Evolutionary conservation across 1,284 basidiomycete genomes (phyloP).

Genomic region (Cutaneotrichosporon sp.): DNA sequence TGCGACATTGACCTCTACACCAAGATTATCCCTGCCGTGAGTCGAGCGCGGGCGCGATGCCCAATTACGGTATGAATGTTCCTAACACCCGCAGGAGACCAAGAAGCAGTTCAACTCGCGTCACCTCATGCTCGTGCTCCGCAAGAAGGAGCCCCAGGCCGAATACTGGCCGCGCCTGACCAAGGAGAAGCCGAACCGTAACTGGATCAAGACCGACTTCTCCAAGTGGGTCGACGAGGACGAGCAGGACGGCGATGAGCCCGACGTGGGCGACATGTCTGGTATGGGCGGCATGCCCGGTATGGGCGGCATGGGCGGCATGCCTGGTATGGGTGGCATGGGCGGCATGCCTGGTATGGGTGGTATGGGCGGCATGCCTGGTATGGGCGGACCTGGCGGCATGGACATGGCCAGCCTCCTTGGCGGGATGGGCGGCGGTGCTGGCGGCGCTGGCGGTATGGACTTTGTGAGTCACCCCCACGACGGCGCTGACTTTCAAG

Average conservation of each 20-base stretch:
- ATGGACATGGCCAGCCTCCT: conserved; percentile 54
- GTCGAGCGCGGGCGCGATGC: conserved; percentile 21
- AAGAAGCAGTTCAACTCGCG: conserved; percentile 63
- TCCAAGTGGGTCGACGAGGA: conserved; percentile 93
- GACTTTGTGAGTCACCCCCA: conserved; percentile 32
- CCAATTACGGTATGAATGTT: not conserved
- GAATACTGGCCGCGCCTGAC: conserved; percentile 90
- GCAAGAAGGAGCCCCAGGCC: conserved; percentile 70
- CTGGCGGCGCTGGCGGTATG: conserved; percentile 56
- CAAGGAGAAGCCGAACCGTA: conserved; percentile 73
- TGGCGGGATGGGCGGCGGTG: conserved; percentile 27
- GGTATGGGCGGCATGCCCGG: conserved; percentile 49
- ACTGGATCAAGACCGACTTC: conserved; percentile 88
- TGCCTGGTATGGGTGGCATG: conserved; percentile 44
- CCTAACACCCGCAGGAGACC: conserved; percentile 59
- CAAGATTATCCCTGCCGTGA: conserved; percentile 71
- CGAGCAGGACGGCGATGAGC: conserved; percentile 69
- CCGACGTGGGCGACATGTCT: conserved; percentile 38
- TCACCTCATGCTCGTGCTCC: conserved; percentile 65
- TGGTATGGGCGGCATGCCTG: conserved; percentile 34
- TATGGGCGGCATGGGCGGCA: conserved; percentile 32
- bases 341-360: conserved; percentile 55
- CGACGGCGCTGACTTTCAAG: conserved; percentile 11
- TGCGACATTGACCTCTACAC: conserved; percentile 71
- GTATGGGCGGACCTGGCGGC: conserved; percentile 45